Percentiles rank a stretch among this genome's conserved stretches.
Evolutionary conservation across 2,329 filamentous ascomycete species (phyloP).

Genomic region (Mycosphaerelloides madeirae): DNA sequence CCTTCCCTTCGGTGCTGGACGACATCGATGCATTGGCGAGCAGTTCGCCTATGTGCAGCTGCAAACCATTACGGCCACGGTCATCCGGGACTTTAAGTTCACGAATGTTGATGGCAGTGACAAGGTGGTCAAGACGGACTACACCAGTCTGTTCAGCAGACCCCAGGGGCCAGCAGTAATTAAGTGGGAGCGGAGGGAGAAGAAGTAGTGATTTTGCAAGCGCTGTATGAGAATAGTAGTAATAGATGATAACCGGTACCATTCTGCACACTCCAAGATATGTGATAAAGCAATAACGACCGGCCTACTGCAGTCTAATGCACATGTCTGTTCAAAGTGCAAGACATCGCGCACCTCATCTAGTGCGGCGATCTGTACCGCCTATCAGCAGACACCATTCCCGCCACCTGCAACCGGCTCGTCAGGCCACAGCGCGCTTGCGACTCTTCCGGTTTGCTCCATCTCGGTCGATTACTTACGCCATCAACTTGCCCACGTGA

Average conservation of each 20-base stretch:
- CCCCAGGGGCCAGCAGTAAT: constrained; percentile 52
- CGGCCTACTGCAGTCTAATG: background rate
- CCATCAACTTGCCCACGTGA: too few relatives aligned
- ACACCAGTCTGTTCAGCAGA: constrained; percentile 50
- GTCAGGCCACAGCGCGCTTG: too few relatives aligned
- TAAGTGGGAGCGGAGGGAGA: constrained; percentile 65
- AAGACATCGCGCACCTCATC: background rate
- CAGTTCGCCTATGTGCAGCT: constrained; percentile 93
- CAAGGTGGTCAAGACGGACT: constrained; percentile 65
- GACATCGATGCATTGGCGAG: constrained; percentile 93
- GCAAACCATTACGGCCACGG: constrained; percentile 72
- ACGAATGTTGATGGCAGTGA: constrained; percentile 67
- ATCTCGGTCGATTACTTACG: too few relatives aligned
- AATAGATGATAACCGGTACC: too few relatives aligned
- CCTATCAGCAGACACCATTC: too few relatives aligned
- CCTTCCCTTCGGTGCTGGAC: constrained; percentile 86
- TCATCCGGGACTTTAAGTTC: constrained; percentile 77
- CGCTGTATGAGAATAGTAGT: too few relatives aligned
- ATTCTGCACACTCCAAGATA: too few relatives aligned
- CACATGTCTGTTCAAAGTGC: constrained; percentile 1
- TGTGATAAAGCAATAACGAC: too few relatives aligned
- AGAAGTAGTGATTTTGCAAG: constrained; percentile 16
- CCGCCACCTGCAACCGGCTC: too few relatives aligned
- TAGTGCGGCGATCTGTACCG: too few relatives aligned
- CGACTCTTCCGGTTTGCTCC: too few relatives aligned